Evolutionary conservation across 1,284 basidiomycete species (phyloP), one percentile per base, ranked within the genome.

Genomic region (Austroboletus olivaceoglutinosus): DNA sequence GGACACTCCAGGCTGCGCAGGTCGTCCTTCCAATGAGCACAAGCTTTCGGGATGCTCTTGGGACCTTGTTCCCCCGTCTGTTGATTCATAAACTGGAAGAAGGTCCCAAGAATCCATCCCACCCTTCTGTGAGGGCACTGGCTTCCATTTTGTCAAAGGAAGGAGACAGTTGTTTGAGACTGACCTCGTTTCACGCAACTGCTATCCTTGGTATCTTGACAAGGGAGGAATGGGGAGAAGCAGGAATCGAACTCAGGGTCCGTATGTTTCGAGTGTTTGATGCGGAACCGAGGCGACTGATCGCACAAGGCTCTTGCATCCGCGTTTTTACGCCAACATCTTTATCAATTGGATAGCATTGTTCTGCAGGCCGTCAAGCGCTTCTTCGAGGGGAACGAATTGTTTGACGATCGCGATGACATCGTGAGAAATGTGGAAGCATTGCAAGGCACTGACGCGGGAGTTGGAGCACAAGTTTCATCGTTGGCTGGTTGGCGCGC

Each of bases 191-290:
- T 44, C 57, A 64, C 30, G 54, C 53, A 43, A 56, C 60, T 41
- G 65, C 69, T 48, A 58, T 74, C 40, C 56, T 68, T 46, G 59
- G 62, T 44, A 52, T 74, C 19, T 54, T 77, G 41, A 68, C 67
- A 43, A 62, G 54, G 33, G 72, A 74, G 50, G 58, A 61, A 43
- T 73, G 72, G 70, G 69, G 59, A 2, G 68, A 71, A 19, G 52
- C 57, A 15, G 70, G 67, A 9, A 50, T 56, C 16, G 53, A 62
- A 27, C 53, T 73, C 36, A 58, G 67, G 37, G 71, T 75, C 57
- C 45, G 66, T 61, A 21, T 44, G 15, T 47, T 23, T 54, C 23
- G 31, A 15, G 30, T 45, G 23, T 22, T 43, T 51, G 36, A 37
- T 40, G 25, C 18, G 9, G 25, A 41, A 42, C 38, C n/a, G 47